Evolutionary conservation across 805 yeast species (phyloP).

Genomic region (Starmerella vaccinii): DNA sequence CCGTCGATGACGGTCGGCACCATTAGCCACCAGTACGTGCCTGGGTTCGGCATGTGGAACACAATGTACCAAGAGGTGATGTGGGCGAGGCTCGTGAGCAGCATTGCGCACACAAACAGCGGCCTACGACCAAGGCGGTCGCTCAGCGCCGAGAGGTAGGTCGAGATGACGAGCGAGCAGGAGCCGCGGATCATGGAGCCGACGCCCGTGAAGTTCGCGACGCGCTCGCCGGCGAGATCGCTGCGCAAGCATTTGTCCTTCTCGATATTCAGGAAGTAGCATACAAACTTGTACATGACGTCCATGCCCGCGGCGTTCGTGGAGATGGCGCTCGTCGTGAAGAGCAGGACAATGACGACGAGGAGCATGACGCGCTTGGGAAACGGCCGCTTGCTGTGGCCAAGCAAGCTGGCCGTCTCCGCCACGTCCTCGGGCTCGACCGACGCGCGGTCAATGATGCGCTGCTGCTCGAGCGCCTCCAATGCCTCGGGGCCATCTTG

Average conservation of each 20-base stretch:
- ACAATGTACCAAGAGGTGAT: slow-evolving; percentile 22
- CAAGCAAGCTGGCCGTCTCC: slow-evolving; percentile 18
- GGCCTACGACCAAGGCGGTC: slow-evolving; percentile 25
- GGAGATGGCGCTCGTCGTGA: slow-evolving; percentile 12
- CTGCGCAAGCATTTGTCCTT: slow-evolving; percentile 18
- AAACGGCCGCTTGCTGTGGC: slow-evolving; percentile 19
- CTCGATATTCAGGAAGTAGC: slow-evolving; percentile 16
- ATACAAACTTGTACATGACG: slow-evolving; percentile 21
- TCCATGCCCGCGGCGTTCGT: slow-evolving; percentile 24
- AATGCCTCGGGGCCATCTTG: slow-evolving; percentile 17
- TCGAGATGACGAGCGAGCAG: slow-evolving; percentile 15
- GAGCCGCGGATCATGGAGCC: slow-evolving; percentile 15
- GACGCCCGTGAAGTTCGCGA: slow-evolving; percentile 19
- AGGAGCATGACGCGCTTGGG: slow-evolving; percentile 21
- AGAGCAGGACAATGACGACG: slow-evolving; percentile 7
- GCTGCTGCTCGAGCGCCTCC: slow-evolving; percentile 15
- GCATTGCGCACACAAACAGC: slow-evolving; percentile 17
- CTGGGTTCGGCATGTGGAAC: slow-evolving; percentile 18
- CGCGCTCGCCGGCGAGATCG: slow-evolving; percentile 17
- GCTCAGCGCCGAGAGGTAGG: slow-evolving; percentile 22
- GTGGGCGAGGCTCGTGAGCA: slow-evolving; percentile 13
- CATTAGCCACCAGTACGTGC: slow-evolving; percentile 23
- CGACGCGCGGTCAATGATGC: slow-evolving; percentile 18
- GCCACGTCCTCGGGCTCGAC: slow-evolving; percentile 17
- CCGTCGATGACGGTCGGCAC: slow-evolving; percentile 21